Percentiles rank a stretch among this genome's conserved stretches.
Evolutionary conservation across 306 rosid species (phyloP).

Genomic region (Acacia confusa): DNA sequence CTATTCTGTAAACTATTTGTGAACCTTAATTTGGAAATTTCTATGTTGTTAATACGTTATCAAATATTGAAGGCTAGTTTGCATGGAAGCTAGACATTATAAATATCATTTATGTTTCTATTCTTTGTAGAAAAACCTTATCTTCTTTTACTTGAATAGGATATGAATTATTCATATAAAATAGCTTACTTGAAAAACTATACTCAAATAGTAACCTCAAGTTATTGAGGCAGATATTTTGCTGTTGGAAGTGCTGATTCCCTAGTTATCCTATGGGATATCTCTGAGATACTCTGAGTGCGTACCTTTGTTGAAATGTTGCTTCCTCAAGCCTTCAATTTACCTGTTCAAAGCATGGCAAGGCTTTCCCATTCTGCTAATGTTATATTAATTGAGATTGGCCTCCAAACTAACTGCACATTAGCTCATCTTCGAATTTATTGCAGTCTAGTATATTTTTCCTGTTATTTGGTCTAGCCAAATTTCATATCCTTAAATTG

Average conservation of each 20-base stretch:
- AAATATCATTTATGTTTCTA: conserved; percentile 31
- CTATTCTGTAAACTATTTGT: not conserved
- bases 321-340: conserved; percentile 13
- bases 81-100: conserved; percentile 25
- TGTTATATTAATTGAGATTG: not conserved
- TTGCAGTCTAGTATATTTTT: not conserved
- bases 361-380: not conserved
- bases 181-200: too few relatives aligned
- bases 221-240: too few relatives aligned
- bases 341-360: not conserved
- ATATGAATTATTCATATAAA: too few relatives aligned
- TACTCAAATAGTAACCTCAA: too few relatives aligned
- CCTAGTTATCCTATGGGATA: too few relatives aligned
- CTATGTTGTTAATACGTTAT: not conserved
- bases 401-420: not conserved
- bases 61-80: not conserved
- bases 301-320: too few relatives aligned
- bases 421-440: too few relatives aligned
- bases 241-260: too few relatives aligned
- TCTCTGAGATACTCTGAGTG: too few relatives aligned
- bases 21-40: not conserved
- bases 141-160: too few relatives aligned
- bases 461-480: not conserved
- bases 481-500: not conserved
- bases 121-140: too few relatives aligned